Evolutionary conservation across 108 stramenopile species (phyloP).

Genomic region (Cyclostephanos tholiformis): DNA sequence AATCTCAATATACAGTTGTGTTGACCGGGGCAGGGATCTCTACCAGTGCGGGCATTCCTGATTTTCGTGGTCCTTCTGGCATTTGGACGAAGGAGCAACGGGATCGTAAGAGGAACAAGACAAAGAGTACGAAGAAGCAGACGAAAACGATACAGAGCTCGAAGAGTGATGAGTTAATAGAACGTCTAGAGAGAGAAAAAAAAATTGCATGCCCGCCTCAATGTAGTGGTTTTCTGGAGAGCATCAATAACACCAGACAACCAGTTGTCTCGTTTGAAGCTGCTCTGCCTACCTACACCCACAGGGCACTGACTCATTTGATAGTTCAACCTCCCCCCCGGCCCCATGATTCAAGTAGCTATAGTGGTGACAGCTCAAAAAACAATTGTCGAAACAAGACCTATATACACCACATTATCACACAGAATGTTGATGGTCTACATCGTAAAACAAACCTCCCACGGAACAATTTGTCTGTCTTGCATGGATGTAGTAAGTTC

Average conservation of each 20-base stretch:
- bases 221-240: background rate
- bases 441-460: constrained; percentile 77
- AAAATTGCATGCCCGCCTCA: background rate
- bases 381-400: constrained; percentile 30
- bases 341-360: background rate
- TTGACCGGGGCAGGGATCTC: constrained; percentile 97
- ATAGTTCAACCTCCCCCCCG: constrained; percentile 23
- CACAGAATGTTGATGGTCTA: constrained; percentile 93
- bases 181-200: constrained; percentile 11
- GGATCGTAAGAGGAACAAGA: constrained; percentile 28
- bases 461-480: constrained; percentile 57
- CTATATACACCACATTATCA: constrained; percentile 56
- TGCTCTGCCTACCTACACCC: constrained; percentile 77
- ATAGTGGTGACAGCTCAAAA: background rate
- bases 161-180: constrained; percentile 11
- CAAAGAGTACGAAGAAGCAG: constrained; percentile 10
- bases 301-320: constrained; percentile 72
- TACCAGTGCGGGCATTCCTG: constrained; percentile 92
- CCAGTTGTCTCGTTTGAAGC: constrained; percentile 51
- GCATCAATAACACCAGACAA: constrained; percentile 15
- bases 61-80: constrained; percentile 95
- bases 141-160: constrained; percentile 1
- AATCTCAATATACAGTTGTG: constrained; percentile 64
- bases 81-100: constrained; percentile 87
- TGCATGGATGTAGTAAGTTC: constrained; percentile 75